Conservation (phyloP, 1,284 basidiomycete genomes). For the Boletus semigastroideus region DNA sequence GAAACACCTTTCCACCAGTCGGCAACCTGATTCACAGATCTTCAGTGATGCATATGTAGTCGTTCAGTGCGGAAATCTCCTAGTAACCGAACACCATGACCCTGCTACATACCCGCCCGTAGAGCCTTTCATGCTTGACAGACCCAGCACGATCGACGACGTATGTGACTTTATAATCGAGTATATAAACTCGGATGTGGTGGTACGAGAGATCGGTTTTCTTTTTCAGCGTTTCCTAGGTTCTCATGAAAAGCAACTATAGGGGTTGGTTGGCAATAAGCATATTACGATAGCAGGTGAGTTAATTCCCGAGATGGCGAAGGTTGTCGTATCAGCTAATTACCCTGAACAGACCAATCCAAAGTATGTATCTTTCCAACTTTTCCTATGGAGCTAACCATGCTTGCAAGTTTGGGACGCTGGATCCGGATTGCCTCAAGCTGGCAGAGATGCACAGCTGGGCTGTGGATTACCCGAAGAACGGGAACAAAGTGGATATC, state of each 20-base stretch:
- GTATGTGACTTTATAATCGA: constrained; percentile 10
- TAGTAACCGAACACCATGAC: constrained; percentile 8
- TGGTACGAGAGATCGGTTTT: constrained; percentile 1
- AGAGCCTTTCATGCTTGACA: constrained; percentile 2
- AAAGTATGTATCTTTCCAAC: neutral
- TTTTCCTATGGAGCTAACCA: neutral
- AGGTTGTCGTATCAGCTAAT: neutral
- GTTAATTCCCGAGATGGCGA: neutral
- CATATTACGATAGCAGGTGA: constrained; percentile 10
- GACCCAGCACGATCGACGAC: constrained; percentile 7
- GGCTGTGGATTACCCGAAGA: constrained; percentile 10
- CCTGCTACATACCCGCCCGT: constrained; percentile 3
- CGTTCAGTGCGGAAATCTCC: constrained; percentile 7
- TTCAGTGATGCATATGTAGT: constrained; percentile 5
- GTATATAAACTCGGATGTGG: constrained; percentile 10
- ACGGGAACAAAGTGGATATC: constrained; percentile 10
- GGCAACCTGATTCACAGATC: neutral
- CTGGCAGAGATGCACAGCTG: constrained; percentile 9
- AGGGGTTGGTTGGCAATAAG: constrained; percentile 5
- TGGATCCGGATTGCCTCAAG: constrained; percentile 1
- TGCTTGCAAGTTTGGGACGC: neutral
- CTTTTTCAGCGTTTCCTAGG: too few relatives aligned
- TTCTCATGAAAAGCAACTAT: neutral
- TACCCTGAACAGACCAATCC: constrained; percentile 5
- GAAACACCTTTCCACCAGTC: neutral